Percentiles rank a stretch among this genome's conserved stretches.
phyloP scores from a whole-genome alignment of 495 filamentous ascomycete species.

The Glarea lozoyensis region DNA sequence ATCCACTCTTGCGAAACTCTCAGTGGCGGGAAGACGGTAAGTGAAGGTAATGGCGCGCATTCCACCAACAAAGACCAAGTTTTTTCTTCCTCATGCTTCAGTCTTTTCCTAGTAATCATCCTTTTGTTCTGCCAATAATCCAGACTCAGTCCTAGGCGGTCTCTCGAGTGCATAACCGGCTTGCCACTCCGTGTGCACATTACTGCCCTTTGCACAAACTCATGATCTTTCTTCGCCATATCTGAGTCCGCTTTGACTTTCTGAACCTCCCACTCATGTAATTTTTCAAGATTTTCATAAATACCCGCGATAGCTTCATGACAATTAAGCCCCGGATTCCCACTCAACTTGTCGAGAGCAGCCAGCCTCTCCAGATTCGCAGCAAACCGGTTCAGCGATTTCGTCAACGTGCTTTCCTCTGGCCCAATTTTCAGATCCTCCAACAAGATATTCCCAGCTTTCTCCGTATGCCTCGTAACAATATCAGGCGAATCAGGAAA shows the following conservation, averaged over 20 bases:
- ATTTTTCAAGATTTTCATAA: conserved; percentile 49
- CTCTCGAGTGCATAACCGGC: conserved; percentile 67
- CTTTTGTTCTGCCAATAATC: conserved; percentile 63
- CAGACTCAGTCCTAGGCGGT: conserved; percentile 63
- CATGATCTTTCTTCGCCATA: conserved; percentile 37
- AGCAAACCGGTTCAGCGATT: conserved; percentile 61
- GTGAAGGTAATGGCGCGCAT: conserved; percentile 41
- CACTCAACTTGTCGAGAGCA: conserved; percentile 69
- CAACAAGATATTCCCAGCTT: conserved; percentile 44
- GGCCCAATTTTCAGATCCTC: conserved; percentile 38
- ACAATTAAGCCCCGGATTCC: conserved; percentile 64
- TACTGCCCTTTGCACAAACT: conserved; percentile 42
- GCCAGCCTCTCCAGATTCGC: conserved; percentile 74
- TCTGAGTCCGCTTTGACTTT: conserved; percentile 43
- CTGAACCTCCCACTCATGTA: conserved; percentile 62
- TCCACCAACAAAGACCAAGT: conserved; percentile 58
- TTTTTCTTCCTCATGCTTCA: conserved; percentile 32
- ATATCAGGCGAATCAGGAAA: conserved; percentile 38
- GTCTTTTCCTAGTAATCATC: conserved; percentile 24
- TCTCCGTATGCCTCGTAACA: conserved; percentile 37
- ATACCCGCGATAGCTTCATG: conserved; percentile 83
- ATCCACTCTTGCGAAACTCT: conserved; percentile 65
- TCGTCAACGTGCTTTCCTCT: conserved; percentile 43
- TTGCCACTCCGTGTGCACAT: conserved; percentile 62
- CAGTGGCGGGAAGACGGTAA: conserved; percentile 34